phyloP scores from a whole-genome alignment of 495 filamentous ascomycete genomes.

The Hyaloscypha finlandica region DNA sequence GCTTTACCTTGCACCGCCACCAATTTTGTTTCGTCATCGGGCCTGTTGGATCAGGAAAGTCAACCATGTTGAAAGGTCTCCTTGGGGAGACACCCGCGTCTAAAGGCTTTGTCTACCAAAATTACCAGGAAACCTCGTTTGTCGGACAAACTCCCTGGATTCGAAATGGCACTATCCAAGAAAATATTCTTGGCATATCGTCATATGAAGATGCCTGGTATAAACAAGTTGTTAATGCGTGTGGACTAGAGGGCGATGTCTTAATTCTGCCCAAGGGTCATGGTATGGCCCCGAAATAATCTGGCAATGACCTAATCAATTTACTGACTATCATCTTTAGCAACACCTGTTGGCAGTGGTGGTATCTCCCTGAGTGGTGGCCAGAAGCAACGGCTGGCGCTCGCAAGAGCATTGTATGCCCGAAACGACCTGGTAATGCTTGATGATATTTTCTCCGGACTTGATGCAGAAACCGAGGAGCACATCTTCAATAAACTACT shows the following conservation, averaged over 20 bases:
- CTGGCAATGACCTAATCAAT: not conserved
- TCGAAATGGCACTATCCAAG: slow-evolving; percentile 58
- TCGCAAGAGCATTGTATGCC: slow-evolving; percentile 59
- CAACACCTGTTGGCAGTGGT: slow-evolving; percentile 63
- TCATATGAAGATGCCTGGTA: slow-evolving; percentile 61
- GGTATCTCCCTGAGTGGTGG: slow-evolving; percentile 65
- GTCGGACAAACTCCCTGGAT: slow-evolving; percentile 53
- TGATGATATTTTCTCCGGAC: slow-evolving; percentile 63
- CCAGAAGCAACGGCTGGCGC: slow-evolving; percentile 66
- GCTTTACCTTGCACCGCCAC: slow-evolving; percentile 13
- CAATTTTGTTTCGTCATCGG: slow-evolving; percentile 39
- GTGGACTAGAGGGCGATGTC: slow-evolving; percentile 59
- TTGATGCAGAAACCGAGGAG: slow-evolving; percentile 62
- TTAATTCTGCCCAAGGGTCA: slow-evolving; percentile 56
- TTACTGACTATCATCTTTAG: slow-evolving; percentile 5
- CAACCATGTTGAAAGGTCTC: slow-evolving; percentile 49
- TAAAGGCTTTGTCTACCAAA: slow-evolving; percentile 30
- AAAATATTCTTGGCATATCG: slow-evolving; percentile 58
- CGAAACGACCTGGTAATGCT: slow-evolving; percentile 55
- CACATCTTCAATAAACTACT: slow-evolving; percentile 58
- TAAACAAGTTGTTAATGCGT: slow-evolving; percentile 62
- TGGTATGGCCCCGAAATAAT: slow-evolving; percentile 41
- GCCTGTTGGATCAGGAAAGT: slow-evolving; percentile 53
- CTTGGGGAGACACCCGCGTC: slow-evolving; percentile 49
- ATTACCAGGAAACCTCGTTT: slow-evolving; percentile 34